Evolutionary conservation across 2,329 filamentous ascomycete genomes (phyloP).

Genomic region (Pseudogymnoascus sp.): DNA sequence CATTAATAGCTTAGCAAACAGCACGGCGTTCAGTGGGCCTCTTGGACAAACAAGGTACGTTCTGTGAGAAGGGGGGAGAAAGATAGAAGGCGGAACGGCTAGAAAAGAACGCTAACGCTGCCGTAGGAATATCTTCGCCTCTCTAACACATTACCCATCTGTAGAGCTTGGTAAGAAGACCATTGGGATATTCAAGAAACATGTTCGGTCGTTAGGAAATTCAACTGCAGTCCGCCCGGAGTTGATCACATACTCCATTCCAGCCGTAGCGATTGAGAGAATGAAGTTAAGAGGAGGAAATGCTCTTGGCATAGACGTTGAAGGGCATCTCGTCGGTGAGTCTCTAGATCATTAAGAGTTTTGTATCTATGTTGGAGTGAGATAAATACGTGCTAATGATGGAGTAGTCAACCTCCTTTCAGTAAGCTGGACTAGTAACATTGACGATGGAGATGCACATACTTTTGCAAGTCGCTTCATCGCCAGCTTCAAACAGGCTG

Average conservation of each 20-base stretch:
- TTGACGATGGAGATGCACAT: not conserved
- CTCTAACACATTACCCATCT: not conserved
- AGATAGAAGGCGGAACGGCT: not conserved
- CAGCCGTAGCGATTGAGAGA: conserved; percentile 10
- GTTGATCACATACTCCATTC: conserved; percentile 17
- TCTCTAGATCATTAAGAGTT: not conserved
- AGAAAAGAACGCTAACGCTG: not conserved
- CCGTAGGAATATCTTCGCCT: not conserved
- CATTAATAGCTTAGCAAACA: not conserved
- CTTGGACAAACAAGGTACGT: not conserved
- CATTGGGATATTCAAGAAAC: not conserved
- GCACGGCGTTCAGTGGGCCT: not conserved
- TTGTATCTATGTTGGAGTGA: not conserved
- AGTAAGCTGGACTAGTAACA: not conserved
- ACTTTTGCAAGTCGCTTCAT: not conserved
- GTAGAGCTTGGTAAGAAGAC: not conserved
- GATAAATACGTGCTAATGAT: not conserved
- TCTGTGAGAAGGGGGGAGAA: not conserved
- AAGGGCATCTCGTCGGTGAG: conserved; percentile 16
- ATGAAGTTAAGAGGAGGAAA: conserved; percentile 20
- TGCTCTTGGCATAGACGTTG: conserved; percentile 17
- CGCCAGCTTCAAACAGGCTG: not conserved
- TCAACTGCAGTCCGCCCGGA: conserved; percentile 12
- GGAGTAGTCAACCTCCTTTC: not conserved
- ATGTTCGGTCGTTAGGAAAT: conserved; percentile 10